Conservation (phyloP, 2,329 filamentous ascomycete genomes). For the Penicillium sp. region DNA sequence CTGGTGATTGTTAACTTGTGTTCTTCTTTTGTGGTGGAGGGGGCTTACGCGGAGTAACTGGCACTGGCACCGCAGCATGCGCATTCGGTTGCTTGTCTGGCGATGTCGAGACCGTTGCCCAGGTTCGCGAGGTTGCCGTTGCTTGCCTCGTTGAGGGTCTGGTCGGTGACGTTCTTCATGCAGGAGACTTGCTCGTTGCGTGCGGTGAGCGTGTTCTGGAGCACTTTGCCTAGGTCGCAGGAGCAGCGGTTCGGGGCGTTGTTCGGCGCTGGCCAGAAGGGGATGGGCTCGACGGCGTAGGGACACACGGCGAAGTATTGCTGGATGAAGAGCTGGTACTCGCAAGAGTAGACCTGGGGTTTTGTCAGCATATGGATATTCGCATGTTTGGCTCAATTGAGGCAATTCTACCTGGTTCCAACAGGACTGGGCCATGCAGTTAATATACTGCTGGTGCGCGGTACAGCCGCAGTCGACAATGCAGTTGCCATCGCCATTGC, state of each 20-base stretch:
- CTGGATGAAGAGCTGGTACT: conserved; percentile 38
- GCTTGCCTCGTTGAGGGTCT: conserved; percentile 5
- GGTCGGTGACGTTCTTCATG: conserved; percentile 17
- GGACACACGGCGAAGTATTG: conserved; percentile 33
- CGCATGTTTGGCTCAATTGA: background rate
- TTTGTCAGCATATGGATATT: background rate
- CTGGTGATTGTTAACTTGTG: conserved; percentile 9
- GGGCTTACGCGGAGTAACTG: conserved; percentile 32
- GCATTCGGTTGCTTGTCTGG: conserved; percentile 27
- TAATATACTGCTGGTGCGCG: conserved; percentile 27
- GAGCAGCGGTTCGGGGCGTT: conserved; percentile 35
- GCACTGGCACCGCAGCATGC: conserved; percentile 36
- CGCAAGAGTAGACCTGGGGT: conserved; percentile 35
- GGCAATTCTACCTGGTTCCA: conserved; percentile 34
- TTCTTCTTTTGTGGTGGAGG: background rate
- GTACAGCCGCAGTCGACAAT: conserved; percentile 22
- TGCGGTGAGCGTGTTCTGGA: conserved; percentile 15
- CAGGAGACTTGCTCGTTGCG: conserved; percentile 20
- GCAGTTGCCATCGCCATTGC: conserved; percentile 20
- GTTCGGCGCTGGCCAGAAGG: conserved; percentile 38
- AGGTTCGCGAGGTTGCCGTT: conserved; percentile 17
- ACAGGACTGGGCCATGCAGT: conserved; percentile 37
- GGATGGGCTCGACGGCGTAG: conserved; percentile 28
- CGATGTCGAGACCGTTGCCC: conserved; percentile 19
- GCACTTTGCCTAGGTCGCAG: conserved; percentile 34